These are phyloP conservation scores for Russula vinacea DNA, from an alignment of 768 basidiomycete species.

Conservation along the genomic window DNA sequence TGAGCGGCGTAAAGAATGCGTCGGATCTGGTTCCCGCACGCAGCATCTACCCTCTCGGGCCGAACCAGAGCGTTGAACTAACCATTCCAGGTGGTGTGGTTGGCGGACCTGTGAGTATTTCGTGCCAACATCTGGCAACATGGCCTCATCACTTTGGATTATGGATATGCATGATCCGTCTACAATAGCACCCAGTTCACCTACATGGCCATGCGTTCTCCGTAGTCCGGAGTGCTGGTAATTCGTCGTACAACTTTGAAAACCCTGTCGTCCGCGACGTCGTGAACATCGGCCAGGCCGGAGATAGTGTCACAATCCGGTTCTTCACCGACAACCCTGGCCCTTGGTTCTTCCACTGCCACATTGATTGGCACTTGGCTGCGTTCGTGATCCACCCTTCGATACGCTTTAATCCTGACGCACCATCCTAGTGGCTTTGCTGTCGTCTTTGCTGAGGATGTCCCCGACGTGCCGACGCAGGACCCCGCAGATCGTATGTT, in stretches of 20 bases:
- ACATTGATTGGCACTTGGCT: neutral
- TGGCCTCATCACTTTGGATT: no score
- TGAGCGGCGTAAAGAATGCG: constrained; percentile 32
- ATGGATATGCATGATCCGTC: no score
- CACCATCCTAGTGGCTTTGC: neutral
- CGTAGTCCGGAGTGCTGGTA: neutral
- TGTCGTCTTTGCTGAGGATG: no score
- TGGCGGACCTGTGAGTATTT: constrained; percentile 11
- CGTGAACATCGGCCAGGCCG: neutral
- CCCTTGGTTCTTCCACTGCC: constrained; percentile 1
- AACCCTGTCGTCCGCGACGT: neutral
- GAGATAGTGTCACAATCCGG: neutral
- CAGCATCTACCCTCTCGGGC: constrained; percentile 46
- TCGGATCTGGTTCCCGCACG: constrained; percentile 49
- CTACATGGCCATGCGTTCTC: neutral
- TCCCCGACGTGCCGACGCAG: neutral
- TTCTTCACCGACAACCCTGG: neutral
- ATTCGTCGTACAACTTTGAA: neutral
- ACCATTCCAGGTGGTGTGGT: neutral
- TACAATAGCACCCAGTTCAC: neutral
- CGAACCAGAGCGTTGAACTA: constrained; percentile 36
- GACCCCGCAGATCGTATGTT: neutral
- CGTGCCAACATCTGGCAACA: no score
- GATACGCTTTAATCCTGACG: no score
- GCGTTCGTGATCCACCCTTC: neutral